A percentile compares a stretch with the other conserved stretches of the same genome.
Evolutionary conservation across 129 eudicot genomes (phyloP).

Genomic region (Flaveria brownii): DNA sequence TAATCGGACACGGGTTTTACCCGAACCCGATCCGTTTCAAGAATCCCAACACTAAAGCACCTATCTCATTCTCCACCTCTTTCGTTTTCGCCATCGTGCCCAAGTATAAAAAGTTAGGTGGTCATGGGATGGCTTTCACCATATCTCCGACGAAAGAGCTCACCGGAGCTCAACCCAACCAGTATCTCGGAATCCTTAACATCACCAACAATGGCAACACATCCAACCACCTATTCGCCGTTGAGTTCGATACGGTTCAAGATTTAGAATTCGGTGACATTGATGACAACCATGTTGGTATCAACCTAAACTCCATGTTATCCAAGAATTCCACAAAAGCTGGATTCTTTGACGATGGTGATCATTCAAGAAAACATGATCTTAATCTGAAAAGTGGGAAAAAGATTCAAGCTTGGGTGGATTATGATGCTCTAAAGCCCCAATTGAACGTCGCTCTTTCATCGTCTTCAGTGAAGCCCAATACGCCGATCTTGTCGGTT

Average conservation of each 20-base stretch:
- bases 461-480: slow-evolving; percentile 48
- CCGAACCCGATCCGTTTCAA: slow-evolving; percentile 48
- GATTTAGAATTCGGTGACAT: slow-evolving; percentile 65
- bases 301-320: slow-evolving; percentile 54
- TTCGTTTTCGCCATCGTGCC: slow-evolving; percentile 70
- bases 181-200: slow-evolving; percentile 73
- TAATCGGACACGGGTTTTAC: slow-evolving; percentile 71
- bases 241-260: slow-evolving; percentile 76
- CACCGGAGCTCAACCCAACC: slow-evolving; percentile 60
- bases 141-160: slow-evolving; percentile 51
- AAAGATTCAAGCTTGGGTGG: slow-evolving; percentile 73
- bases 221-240: slow-evolving; percentile 72
- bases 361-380: slow-evolving; percentile 39
- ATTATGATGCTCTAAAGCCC: slow-evolving; percentile 53
- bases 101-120: slow-evolving; percentile 55
- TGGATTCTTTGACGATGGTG: slow-evolving; percentile 46
- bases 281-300: slow-evolving; percentile 70
- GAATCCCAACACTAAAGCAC: slow-evolving; percentile 42
- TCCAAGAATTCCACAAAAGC: slow-evolving; percentile 63
- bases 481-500: slow-evolving; percentile 46
- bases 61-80: slow-evolving; percentile 65
- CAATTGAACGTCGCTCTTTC: slow-evolving; percentile 63
- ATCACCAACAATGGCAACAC: slow-evolving; percentile 53
- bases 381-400: slow-evolving; percentile 50
- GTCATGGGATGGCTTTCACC: slow-evolving; percentile 81